These are phyloP conservation scores for Niebla homalea DNA, from an alignment of 495 filamentous ascomycete species.

Conservation along the genomic window DNA sequence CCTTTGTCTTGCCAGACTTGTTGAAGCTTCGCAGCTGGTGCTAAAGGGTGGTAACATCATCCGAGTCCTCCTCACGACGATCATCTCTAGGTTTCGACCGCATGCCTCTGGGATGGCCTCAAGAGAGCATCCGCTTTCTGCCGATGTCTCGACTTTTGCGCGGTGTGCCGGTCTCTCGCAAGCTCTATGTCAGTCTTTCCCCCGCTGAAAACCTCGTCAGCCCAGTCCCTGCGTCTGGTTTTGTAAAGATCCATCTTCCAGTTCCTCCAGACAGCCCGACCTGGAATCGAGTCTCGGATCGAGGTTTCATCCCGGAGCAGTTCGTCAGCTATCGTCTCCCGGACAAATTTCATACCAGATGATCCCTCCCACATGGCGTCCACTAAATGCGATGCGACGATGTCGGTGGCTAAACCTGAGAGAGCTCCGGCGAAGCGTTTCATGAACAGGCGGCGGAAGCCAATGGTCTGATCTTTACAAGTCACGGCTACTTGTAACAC, in stretches of 20 bases:
- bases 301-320: constrained; percentile 45
- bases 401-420: constrained; percentile 52
- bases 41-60: no score
- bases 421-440: constrained; percentile 45
- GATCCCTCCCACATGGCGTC: constrained; percentile 63
- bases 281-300: constrained; percentile 60
- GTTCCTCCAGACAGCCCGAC: constrained; percentile 75
- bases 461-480: constrained; percentile 38
- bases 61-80: no score
- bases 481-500: constrained; percentile 59
- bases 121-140: background rate
- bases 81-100: no score
- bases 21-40: no score
- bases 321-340: constrained; percentile 54
- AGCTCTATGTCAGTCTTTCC: constrained; percentile 26
- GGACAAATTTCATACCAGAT: constrained; percentile 48
- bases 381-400: constrained; percentile 63
- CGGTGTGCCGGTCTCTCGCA: constrained; percentile 31
- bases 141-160: background rate
- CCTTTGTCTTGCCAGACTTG: no score
- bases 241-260: constrained; percentile 88
- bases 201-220: constrained; percentile 41
- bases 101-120: no score
- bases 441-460: constrained; percentile 47
- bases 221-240: constrained; percentile 54